Evolutionary conservation across 176 grass and related monocot genomes (phyloP), one percentile per base, ranked within the genome.

Genomic region (Oryza glumipatula): DNA sequence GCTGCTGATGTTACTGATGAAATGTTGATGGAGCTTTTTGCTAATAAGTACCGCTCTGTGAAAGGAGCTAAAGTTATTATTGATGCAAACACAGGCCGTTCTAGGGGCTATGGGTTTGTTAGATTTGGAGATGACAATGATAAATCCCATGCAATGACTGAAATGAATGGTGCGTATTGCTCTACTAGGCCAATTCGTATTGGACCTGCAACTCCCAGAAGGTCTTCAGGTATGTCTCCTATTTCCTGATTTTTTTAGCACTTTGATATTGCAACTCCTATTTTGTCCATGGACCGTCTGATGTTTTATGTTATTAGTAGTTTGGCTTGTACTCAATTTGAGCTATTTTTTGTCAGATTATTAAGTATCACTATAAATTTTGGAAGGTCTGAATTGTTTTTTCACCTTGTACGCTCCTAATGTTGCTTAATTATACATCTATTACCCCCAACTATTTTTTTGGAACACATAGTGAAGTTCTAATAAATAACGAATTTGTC

Each of bases 61-160:
- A 92, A 89, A 92, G 87, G 90, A 80, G 90, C 87, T 71, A 92
- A 92, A 89, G 90, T 92, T 80, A 88, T 92, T 80, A 80, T 92
- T 80, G 90, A 92, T 86, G 90, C 87, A 67, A 92, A 89, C 84
- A 92, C 90, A 67, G 90, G 90, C 26, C 87, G 90, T 71, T 92
- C 90, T 45, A 86, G 87, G 66, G 90, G 90, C 30, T 92, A 92
- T 86, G 90, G 90, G 41, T 92, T 92, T 92, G 90, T 92, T 65
- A 92, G 87, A 83, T 92, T 92, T 72, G 80, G 83, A 80, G 86
- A 92, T 60, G 90, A 92, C 54, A 89, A 70, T 0, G 90, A 92
- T 44, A 92, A 92, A 71, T 69, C 77, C 38, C 83, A 80, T 67
- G 83, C 90, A 41, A 89, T 92, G 90, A 83, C 70, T 79, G 87